These are phyloP conservation scores for Acacia concinna DNA, from an alignment of 331 rosid species.

Conservation along the genomic window DNA sequence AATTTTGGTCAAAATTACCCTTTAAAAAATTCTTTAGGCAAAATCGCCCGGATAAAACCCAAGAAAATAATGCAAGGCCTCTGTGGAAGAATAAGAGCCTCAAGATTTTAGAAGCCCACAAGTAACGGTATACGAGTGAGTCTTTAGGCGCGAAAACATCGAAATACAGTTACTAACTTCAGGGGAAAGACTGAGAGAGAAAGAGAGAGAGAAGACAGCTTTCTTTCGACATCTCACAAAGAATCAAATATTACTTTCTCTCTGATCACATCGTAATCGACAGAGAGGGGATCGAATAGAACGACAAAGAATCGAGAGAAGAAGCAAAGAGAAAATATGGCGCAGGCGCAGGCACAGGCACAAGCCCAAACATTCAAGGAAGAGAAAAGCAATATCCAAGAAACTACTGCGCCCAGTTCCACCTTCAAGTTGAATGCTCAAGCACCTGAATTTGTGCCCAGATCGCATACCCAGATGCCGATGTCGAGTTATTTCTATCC, in stretches of 20 bases:
- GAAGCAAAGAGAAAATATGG: constrained; percentile 38
- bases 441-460: constrained; percentile 95
- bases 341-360: constrained; percentile 86
- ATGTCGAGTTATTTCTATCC: constrained; percentile 78
- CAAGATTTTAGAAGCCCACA: constrained; percentile 17
- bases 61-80: no score
- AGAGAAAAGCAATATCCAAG: constrained; percentile 45
- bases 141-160: constrained; percentile 61
- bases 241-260: background rate
- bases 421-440: constrained; percentile 85
- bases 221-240: constrained; percentile 1
- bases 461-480: constrained; percentile 70
- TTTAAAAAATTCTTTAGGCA: no score
- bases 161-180: constrained; percentile 46
- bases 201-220: background rate
- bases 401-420: background rate
- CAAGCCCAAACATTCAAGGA: constrained; percentile 47
- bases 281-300: background rate
- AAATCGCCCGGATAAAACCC: no score
- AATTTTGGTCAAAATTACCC: no score
- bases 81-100: constrained; percentile 4
- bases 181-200: constrained; percentile 17
- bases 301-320: background rate
- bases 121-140: constrained; percentile 43
- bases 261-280: background rate